Evolutionary conservation across 192 early-diverging fungal genomes (phyloP).

Genomic region (Ambispora gerdemannii): DNA sequence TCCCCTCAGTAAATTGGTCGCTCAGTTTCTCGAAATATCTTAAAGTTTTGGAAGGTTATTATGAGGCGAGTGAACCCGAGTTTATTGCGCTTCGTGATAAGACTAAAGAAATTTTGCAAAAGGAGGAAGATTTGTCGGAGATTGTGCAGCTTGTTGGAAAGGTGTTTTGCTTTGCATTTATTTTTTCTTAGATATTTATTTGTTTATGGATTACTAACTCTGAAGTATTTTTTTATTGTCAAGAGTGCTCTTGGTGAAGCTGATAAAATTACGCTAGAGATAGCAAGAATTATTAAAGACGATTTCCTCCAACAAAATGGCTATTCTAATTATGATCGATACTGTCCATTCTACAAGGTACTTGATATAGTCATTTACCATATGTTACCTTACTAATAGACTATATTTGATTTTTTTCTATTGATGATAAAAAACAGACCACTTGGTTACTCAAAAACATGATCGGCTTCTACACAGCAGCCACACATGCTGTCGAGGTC

Average conservation of each 20-base stretch:
- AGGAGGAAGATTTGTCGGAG: slow-evolving; percentile 97
- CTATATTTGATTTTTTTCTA: not conserved
- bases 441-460: slow-evolving; percentile 98
- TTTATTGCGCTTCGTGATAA: slow-evolving; percentile 88
- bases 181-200: not conserved
- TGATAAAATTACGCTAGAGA: slow-evolving; percentile 98
- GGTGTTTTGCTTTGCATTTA: slow-evolving; percentile 39
- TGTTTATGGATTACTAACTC: not conserved
- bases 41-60: slow-evolving; percentile 94
- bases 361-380: not conserved
- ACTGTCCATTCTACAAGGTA: slow-evolving; percentile 97
- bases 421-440: slow-evolving; percentile 46
- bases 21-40: slow-evolving; percentile 97
- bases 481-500: slow-evolving; percentile 92
- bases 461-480: slow-evolving; percentile 93
- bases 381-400: not conserved
- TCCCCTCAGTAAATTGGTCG: slow-evolving; percentile 99
- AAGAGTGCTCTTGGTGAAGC: slow-evolving; percentile 66
- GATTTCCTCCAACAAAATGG: slow-evolving; percentile 99
- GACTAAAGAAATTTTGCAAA: slow-evolving; percentile 97
- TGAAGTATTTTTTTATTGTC: not conserved
- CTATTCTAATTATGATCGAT: slow-evolving; percentile 97
- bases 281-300: slow-evolving; percentile 98
- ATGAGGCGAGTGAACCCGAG: slow-evolving; percentile 93
- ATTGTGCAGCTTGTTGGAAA: slow-evolving; percentile 99